phyloP scores from a whole-genome alignment of 1,139 yeast species.

The Suhomyces terraborum region DNA sequence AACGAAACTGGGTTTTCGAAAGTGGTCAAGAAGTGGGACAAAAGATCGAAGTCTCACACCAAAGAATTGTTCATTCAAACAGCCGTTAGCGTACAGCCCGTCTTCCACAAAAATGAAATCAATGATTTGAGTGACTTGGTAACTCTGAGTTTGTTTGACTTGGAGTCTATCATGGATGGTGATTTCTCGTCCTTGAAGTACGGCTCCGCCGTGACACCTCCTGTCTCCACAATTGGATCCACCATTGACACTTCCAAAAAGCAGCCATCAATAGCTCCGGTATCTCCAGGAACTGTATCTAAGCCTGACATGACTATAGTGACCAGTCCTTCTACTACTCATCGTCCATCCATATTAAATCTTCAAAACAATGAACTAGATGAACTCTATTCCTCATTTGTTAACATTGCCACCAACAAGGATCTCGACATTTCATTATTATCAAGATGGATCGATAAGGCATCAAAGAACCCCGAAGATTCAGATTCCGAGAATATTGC shows the following conservation, averaged over 20 bases:
- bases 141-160: slow-evolving; percentile 72
- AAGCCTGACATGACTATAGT: slow-evolving; percentile 7
- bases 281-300: slow-evolving; percentile 1
- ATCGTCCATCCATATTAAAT: slow-evolving; percentile 19
- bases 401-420: slow-evolving; percentile 55
- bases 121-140: slow-evolving; percentile 83
- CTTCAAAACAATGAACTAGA: slow-evolving; percentile 50
- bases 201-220: not conserved
- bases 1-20: slow-evolving; percentile 95
- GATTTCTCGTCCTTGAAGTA: slow-evolving; percentile 48
- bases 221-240: not conserved
- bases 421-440: slow-evolving; percentile 47
- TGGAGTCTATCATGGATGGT: slow-evolving; percentile 85
- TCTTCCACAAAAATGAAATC: slow-evolving; percentile 86
- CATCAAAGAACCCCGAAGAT: slow-evolving; percentile 22
- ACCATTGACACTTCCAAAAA: not conserved
- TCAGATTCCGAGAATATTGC: not conserved
- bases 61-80: slow-evolving; percentile 88
- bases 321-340: slow-evolving; percentile 9
- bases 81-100: slow-evolving; percentile 95
- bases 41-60: slow-evolving; percentile 90
- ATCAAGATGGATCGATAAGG: slow-evolving; percentile 54
- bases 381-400: slow-evolving; percentile 67
- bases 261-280: not conserved
- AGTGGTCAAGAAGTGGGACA: slow-evolving; percentile 97